Percentiles rank a stretch among this genome's conserved stretches.
phyloP scores from a whole-genome alignment of 768 basidiomycete genomes.

The Ramaria rubella region DNA sequence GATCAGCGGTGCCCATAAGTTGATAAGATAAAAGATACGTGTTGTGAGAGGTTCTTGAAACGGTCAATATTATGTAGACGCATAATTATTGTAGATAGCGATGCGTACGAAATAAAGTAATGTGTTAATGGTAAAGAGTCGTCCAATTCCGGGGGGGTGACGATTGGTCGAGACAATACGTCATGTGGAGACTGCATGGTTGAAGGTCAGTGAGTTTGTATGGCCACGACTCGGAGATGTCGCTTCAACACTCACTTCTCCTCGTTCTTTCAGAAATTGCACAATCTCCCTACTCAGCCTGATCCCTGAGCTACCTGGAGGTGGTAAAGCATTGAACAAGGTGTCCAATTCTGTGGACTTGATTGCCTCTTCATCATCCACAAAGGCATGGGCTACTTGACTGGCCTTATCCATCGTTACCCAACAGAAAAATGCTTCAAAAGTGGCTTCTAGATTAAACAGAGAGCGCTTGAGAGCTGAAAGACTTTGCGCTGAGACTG shows the following conservation, averaged over 20 bases:
- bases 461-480: too few relatives aligned
- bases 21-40: slow-evolving; percentile 58
- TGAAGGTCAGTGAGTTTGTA: not conserved
- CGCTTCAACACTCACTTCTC: slow-evolving; percentile 23
- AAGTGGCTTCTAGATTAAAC: too few relatives aligned
- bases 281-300: slow-evolving; percentile 35
- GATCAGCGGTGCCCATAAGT: slow-evolving; percentile 47
- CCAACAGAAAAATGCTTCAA: not conserved
- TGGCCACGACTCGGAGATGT: not conserved
- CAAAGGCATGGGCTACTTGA: not conserved
- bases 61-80: too few relatives aligned
- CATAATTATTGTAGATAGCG: too few relatives aligned
- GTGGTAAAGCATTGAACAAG: slow-evolving; percentile 1
- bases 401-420: not conserved
- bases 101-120: slow-evolving; percentile 46
- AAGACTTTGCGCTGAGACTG: too few relatives aligned
- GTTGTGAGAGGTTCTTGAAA: slow-evolving; percentile 61
- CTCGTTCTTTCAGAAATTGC: slow-evolving; percentile 27
- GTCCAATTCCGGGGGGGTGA: slow-evolving; percentile 29
- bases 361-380: not conserved
- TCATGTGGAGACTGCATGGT: slow-evolving; percentile 27
- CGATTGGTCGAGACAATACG: slow-evolving; percentile 32
- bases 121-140: slow-evolving; percentile 44
- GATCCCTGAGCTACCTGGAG: not conserved
- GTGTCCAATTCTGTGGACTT: slow-evolving; percentile 8